Percentiles rank a stretch among this genome's conserved stretches.
Evolutionary conservation across 2,329 filamentous ascomycete genomes (phyloP).

Genomic region (Apiospora marii): DNA sequence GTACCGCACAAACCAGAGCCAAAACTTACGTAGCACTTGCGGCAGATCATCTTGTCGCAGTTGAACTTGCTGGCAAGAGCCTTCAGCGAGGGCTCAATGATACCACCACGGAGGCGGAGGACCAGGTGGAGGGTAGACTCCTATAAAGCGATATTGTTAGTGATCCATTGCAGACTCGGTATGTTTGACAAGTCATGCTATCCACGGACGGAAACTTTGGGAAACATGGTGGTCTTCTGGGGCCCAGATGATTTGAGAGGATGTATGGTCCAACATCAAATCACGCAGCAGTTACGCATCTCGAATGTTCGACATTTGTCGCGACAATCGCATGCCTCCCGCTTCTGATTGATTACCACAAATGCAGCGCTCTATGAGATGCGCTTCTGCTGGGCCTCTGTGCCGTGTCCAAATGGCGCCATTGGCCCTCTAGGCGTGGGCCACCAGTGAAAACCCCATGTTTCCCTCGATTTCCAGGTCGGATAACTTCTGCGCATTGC

Average conservation of each 20-base stretch:
- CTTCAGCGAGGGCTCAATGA: conserved; percentile 99
- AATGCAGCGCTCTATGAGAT: not conserved
- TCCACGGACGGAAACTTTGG: not conserved
- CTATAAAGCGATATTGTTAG: conserved; percentile 52
- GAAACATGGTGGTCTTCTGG: not conserved
- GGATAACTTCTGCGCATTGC: not conserved
- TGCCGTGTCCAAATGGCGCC: not conserved
- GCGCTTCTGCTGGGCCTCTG: not conserved
- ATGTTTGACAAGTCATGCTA: not conserved
- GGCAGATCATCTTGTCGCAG: conserved; percentile 99
- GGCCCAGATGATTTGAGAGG: not conserved
- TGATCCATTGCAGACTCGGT: conserved; percentile 7
- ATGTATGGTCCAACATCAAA: not conserved
- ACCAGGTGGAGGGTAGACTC: conserved; percentile 98
- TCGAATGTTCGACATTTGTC: not conserved
- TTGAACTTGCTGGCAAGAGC: conserved; percentile 99
- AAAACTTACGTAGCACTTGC: conserved; percentile 96
- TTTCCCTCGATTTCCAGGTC: not conserved
- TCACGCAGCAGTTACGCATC: not conserved
- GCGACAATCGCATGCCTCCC: not conserved
- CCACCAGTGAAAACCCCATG: not conserved
- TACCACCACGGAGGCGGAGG: conserved; percentile 98
- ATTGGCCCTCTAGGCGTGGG: not conserved
- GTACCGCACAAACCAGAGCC: not conserved
- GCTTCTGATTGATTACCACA: not conserved